phyloP scores from a whole-genome alignment of 139 green algal genomes.

The Helicosporidium sp. region DNA sequence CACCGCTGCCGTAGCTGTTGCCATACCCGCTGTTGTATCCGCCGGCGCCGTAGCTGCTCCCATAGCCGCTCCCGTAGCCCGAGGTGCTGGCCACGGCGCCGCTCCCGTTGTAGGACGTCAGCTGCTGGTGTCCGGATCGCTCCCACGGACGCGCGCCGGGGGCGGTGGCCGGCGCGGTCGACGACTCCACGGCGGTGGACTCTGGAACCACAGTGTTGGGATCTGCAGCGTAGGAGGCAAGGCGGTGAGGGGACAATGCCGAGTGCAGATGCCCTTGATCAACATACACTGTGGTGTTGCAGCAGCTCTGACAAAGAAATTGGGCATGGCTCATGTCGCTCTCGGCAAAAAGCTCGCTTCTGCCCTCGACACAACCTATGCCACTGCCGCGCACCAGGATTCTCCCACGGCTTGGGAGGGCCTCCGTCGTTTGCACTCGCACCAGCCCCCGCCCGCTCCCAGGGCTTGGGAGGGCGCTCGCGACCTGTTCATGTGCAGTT shows the following conservation, averaged over 20 bases:
- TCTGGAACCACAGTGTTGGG: background rate
- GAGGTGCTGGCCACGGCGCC: background rate
- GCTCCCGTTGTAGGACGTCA: no score
- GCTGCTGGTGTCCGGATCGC: slow-evolving; percentile 1
- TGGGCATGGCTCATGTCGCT: no score
- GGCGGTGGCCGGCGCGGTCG: background rate
- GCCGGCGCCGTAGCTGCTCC: background rate
- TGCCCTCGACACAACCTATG: no score
- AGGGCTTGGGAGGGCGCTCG: slow-evolving; percentile 20
- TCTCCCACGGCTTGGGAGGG: slow-evolving; percentile 43
- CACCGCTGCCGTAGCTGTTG: slow-evolving; percentile 2
- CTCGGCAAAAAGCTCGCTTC: no score
- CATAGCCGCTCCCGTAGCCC: slow-evolving; percentile 1
- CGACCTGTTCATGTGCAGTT: no score
- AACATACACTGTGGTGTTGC: background rate
- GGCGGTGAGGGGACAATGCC: background rate
- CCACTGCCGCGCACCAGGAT: no score
- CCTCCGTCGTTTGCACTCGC: background rate
- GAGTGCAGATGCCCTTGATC: slow-evolving; percentile 11
- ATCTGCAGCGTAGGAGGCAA: no score
- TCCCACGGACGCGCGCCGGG: slow-evolving; percentile 21
- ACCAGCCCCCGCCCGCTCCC: slow-evolving; percentile 21
- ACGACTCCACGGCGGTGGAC: background rate
- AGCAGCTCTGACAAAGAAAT: no score
- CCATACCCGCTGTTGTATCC: slow-evolving; percentile 1